Base-by-base conservation (phyloP, 73 alveolate genomes). In the Paramecium pentaurelia region DNA sequence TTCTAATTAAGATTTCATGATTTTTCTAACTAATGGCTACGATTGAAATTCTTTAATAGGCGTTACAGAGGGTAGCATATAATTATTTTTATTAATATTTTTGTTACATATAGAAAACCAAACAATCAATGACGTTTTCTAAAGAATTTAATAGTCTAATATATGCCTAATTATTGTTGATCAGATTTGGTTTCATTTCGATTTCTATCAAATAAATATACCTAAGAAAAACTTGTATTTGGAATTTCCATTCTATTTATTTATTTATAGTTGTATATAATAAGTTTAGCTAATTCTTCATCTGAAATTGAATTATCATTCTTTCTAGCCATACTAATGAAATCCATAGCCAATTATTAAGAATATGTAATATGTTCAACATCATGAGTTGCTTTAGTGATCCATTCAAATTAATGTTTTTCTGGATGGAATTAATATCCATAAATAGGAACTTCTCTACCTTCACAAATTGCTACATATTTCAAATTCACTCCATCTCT, bases 351-450 rank as follows among this genome's bases (percentile, higher is more conserved):
- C 12, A 89, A 28, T 34, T 89, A 22, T 44, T 60, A 58, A 9
- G 94, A 36, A 38, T 77, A 42, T 20, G 30, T 73, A 2, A 92
- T 40, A 16, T 89, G 71, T 40, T 60, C 12, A 25, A 32, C 49
- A 89, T 89, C 60, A 40, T 89, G 94, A 16, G 40, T 27, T 2
- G 92, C 68, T 36, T 60, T 68, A 3, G 73, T 22, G 0, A 27
- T 45, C 94, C 94, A 89, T 80, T 93, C 95, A 93, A 86, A 93
- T 45, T 64, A 18, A 68, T 68, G 83, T 25, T 88, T 93, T 27
- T 93, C 96, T 30, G 96, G 96, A 64, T 93, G 96, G 87, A 93
- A 93, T 68, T 93, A 86, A 44, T 30, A 40, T 12, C 88, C 96
- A 44, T 40, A 93, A 5, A 93, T 93, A 4, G 96, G 96, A 37